Conservation (phyloP, 306 rosid genomes). For the Fragaria ananassa region DNA sequence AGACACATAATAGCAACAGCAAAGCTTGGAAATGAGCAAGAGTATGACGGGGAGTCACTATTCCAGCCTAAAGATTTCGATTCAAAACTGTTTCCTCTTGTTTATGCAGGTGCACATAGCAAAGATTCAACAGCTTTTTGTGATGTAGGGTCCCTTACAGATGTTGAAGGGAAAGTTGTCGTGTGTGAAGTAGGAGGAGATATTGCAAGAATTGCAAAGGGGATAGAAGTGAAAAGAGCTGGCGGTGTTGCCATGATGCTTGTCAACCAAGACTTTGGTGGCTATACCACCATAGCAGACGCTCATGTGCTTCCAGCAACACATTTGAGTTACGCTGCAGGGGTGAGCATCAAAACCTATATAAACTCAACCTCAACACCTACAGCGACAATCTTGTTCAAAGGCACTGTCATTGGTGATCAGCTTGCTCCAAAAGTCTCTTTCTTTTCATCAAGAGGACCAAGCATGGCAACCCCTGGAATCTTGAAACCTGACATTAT, state of each 20-base stretch:
- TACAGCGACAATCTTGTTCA: constrained; percentile 37
- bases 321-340: constrained; percentile 35
- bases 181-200: constrained; percentile 36
- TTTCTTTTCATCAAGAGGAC: constrained; percentile 51
- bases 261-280: neutral
- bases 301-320: constrained; percentile 39
- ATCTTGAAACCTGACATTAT: constrained; percentile 56
- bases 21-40: constrained; percentile 43
- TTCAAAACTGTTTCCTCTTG: constrained; percentile 32
- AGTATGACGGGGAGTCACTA: constrained; percentile 32
- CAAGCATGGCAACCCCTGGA: constrained; percentile 34
- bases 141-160: constrained; percentile 24
- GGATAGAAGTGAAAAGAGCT: constrained; percentile 31
- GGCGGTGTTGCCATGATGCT: constrained; percentile 52
- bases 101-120: constrained; percentile 37
- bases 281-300: constrained; percentile 27
- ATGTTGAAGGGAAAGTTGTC: constrained; percentile 42
- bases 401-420: constrained; percentile 47
- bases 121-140: constrained; percentile 19
- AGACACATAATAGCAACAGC: constrained; percentile 43
- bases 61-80: constrained; percentile 1
- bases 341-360: constrained; percentile 32
- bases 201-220: neutral
- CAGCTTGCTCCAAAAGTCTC: constrained; percentile 37
- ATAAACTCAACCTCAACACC: constrained; percentile 39